Evolutionary conservation across 495 filamentous ascomycete species (phyloP).

Genomic region (Polyplosphaeria fusca): DNA sequence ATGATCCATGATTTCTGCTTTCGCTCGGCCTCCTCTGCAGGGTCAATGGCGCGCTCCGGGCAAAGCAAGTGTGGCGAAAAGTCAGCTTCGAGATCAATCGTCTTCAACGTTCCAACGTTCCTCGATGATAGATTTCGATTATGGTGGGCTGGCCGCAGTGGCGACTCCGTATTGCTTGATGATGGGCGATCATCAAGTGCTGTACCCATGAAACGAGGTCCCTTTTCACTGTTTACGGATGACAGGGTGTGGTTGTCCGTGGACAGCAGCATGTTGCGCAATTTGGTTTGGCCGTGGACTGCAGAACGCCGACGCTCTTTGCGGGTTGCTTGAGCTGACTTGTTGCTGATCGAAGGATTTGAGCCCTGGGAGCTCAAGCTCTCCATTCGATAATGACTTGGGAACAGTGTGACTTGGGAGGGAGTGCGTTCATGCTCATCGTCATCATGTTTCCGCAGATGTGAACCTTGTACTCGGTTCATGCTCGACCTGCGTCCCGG

Average conservation of each 20-base stretch:
- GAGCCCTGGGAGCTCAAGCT: background rate
- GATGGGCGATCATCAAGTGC: conserved; percentile 6
- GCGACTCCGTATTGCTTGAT: conserved; percentile 12
- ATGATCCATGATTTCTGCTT: conserved; percentile 16
- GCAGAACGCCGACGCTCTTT: conserved; percentile 21
- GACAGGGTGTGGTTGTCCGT: conserved; percentile 8
- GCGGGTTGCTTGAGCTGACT: too few species aligned
- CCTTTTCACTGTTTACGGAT: background rate
- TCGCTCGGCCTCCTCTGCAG: conserved; percentile 4
- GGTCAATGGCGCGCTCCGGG: conserved; percentile 6
- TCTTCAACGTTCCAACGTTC: conserved; percentile 10
- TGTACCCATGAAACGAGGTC: conserved; percentile 12
- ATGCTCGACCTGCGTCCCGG: conserved; percentile 1
- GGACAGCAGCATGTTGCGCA: conserved; percentile 28
- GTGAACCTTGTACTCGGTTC: background rate
- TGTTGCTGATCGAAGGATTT: background rate
- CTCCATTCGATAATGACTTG: background rate
- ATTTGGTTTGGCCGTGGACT: conserved; percentile 28
- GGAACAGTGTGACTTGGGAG: conserved; percentile 16
- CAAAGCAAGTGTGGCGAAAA: conserved; percentile 23
- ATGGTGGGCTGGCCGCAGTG: background rate
- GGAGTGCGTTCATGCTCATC: conserved; percentile 1
- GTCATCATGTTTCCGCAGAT: background rate
- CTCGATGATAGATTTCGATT: conserved; percentile 8
- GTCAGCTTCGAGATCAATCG: conserved; percentile 4